Evolutionary conservation across 129 eudicot species (phyloP), one percentile per base, ranked within the genome.

Genomic region (Pittosporum tobira): DNA sequence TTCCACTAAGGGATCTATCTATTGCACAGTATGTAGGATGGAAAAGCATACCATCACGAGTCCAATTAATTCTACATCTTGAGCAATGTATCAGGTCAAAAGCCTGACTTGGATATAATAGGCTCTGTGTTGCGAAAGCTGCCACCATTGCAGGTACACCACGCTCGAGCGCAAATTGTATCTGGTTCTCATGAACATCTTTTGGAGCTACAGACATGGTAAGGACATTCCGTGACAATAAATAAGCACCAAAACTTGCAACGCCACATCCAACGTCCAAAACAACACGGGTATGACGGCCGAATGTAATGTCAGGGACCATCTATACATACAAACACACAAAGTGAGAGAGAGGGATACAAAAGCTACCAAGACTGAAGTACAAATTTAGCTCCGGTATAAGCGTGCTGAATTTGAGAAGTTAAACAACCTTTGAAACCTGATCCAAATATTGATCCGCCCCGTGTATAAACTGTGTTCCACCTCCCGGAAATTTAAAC

Each of bases 101-200:
- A 18, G 96, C 95, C 75, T 86, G 98, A 62, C 98, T 91, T 19
- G 98, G 90, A 72, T 83, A 91, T 54, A 84, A 79, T 22, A 91
- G 68, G 11, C 98, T 70, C 26, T 65, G 76, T 38, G 98, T 86
- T 40, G 94, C 90, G 70, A 91, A 86, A 56, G 98, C 98, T 45
- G 96, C 82, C 62, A 87, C 90, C 98, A 91, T 91, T 49, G 98
- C 96, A 57, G 98, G 98, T 65, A 91, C 90, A 5, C 98, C 98
- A 58, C 98, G 96, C 59, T 91, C 98, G 48, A 91, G 88, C 3
- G 98, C 98, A 78, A 91, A 91, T 19, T 91, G 98, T 48, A 91
- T 86, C 60, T 91, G 98, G 68, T 91, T 91, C 74, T 91, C 98
- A 70, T 91, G 98, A 68, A 91, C 98, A 59, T 91, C 98, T 73